A percentile compares a stretch with the other conserved stretches of the same genome.
These are phyloP conservation scores for Incumbomyces lentus DNA, from an alignment of 2,329 filamentous ascomycete species.

Conservation along the genomic window DNA sequence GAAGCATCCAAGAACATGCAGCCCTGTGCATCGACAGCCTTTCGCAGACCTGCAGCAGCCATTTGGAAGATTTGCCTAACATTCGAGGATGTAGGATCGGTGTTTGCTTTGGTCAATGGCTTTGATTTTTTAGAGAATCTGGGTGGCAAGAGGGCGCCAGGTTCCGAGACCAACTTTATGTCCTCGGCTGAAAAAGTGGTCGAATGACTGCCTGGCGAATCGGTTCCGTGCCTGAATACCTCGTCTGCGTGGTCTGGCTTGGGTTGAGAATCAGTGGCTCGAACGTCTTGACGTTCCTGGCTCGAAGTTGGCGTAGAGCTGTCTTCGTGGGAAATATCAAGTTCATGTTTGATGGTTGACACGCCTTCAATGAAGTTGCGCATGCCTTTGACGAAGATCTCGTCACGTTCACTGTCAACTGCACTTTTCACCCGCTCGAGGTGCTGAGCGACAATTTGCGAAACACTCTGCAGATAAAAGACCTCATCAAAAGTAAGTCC, in stretches of 20 bases:
- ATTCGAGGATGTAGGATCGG: background rate
- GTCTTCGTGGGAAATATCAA: slow-evolving; percentile 22
- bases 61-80: slow-evolving; percentile 29
- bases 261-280: slow-evolving; percentile 5
- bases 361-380: slow-evolving; percentile 44
- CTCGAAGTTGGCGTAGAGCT: background rate
- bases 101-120: background rate
- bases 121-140: background rate
- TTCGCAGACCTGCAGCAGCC: slow-evolving; percentile 35
- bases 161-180: background rate
- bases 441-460: slow-evolving; percentile 49
- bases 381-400: slow-evolving; percentile 45
- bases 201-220: background rate
- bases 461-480: slow-evolving; percentile 48
- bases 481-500: slow-evolving; percentile 40
- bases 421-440: slow-evolving; percentile 46
- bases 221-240: background rate
- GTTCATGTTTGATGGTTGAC: slow-evolving; percentile 20
- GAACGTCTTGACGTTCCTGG: background rate
- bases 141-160: too few relatives aligned
- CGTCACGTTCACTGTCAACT: slow-evolving; percentile 43
- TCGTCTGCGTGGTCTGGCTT: background rate
- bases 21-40: slow-evolving; percentile 34
- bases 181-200: background rate
- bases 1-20: slow-evolving; percentile 25